Base-by-base conservation (phyloP, 805 yeast species). In the Kluyveromyces starmeri region DNA sequence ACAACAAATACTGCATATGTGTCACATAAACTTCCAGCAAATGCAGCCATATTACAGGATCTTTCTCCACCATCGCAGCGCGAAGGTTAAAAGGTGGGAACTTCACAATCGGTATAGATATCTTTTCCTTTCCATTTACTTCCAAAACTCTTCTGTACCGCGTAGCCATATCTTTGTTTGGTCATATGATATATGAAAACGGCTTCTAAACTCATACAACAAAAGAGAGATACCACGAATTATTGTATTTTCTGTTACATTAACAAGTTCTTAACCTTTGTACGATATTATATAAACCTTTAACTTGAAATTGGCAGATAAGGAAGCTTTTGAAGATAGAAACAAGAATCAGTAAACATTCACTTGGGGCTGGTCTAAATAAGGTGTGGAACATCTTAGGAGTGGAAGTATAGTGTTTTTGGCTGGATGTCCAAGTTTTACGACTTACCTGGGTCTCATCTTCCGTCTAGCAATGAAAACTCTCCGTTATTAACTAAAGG, bases 21-120 rank as follows among this genome's bases (percentile, higher is more conserved):
- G 50, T 53, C 36, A 80, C 72, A 53, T 79, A 82, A 3, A 72
- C 71, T 44, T 78, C 83, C 12, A 82, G 55, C 14, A 79, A 57
- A 51, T 80, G 85, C 4, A 71, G 79, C 86, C 89, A 82, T 7
- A 82, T 82, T 15, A 82, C 86, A 0, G 94, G 94, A 50, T 82
- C 94, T 41, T 74, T 81, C 49, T 82, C 92, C 5, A 79, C 77
- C 50, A 82, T 61, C n/a, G 84, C 75, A 0, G 88, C 81, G 22
- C 92, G 63, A 18, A 82, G 65, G 41, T 71, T 71, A 58, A 81
- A 80, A 2, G 88, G 86, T 7, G 92, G 92, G 40, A 74, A 82
- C 17, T 71, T 69, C 13, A 82, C 80, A 7, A 80, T 70, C 2
- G 83, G 83, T 4, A 77, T 59, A 9, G 47, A 35, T n/a, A 52